Evolutionary conservation across 192 early-diverging fungal genomes (phyloP).

Genomic region (Oehlia diaphana): DNA sequence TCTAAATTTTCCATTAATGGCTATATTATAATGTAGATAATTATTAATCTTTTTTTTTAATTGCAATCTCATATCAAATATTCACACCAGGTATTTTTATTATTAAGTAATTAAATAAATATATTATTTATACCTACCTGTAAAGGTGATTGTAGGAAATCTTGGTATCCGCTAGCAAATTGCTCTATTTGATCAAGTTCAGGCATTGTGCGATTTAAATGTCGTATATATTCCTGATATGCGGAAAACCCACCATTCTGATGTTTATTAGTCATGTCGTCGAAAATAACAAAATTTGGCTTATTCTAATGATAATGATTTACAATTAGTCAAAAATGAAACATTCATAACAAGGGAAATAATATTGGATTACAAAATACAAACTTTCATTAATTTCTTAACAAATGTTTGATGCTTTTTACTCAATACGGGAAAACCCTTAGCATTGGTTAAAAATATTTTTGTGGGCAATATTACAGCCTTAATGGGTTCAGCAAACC

Average conservation of each 20-base stretch:
- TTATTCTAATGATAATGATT: constrained; percentile 4
- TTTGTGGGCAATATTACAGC: constrained; percentile 68
- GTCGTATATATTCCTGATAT: constrained; percentile 79
- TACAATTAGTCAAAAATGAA: not conserved
- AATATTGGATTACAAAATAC: constrained; percentile 33
- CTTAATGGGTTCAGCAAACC: constrained; percentile 89
- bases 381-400: constrained; percentile 46
- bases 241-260: constrained; percentile 47
- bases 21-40: constrained; percentile 37
- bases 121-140: constrained; percentile 35
- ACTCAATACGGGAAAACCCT: constrained; percentile 86
- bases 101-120: no score
- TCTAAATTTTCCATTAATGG: constrained; percentile 96
- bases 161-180: constrained; percentile 86
- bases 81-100: no score
- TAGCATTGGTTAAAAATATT: constrained; percentile 76
- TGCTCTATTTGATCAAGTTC: constrained; percentile 61
- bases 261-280: constrained; percentile 31
- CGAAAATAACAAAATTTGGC: constrained; percentile 37
- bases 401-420: constrained; percentile 76
- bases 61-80: no score
- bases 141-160: constrained; percentile 83
- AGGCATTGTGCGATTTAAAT: constrained; percentile 66
- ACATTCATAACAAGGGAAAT: not conserved
- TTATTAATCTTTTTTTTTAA: not conserved